Conservation (phyloP, 148 eudicot genomes). For the Talinum fruticosum region DNA sequence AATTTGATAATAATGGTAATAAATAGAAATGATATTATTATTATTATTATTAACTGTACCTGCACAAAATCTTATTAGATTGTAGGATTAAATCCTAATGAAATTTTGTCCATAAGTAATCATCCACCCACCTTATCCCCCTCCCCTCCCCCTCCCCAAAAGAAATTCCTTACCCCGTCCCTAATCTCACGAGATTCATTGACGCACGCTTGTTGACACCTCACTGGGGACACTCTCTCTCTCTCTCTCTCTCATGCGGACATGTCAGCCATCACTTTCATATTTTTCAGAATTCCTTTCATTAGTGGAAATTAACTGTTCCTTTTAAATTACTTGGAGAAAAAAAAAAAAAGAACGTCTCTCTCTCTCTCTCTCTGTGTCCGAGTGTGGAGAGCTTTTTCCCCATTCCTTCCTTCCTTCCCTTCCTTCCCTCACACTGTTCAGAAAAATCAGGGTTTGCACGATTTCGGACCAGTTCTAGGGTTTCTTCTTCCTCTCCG, state of each 20-base stretch:
- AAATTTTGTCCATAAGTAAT: background rate
- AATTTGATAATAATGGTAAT: no score
- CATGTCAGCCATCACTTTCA: constrained; percentile 12
- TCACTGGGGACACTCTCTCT: background rate
- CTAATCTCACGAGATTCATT: background rate
- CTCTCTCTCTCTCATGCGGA: background rate
- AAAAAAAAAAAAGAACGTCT: background rate
- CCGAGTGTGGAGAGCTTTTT: background rate
- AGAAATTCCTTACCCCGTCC: background rate
- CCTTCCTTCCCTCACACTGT: background rate
- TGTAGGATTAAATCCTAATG: background rate
- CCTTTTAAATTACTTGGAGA: background rate
- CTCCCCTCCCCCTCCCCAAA: background rate
- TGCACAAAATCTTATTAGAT: no score
- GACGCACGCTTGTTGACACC: constrained; percentile 11
- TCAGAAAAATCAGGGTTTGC: background rate
- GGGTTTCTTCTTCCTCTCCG: constrained; percentile 21
- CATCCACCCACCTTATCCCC: background rate
- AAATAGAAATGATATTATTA: no score
- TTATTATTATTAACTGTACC: no score
- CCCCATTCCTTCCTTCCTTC: background rate
- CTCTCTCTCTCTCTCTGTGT: constrained; percentile 1
- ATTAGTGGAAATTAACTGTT: background rate
- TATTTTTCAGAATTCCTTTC: background rate
- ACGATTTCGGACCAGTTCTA: constrained; percentile 17